These are phyloP conservation scores for Arabidopsis arenosa DNA, from an alignment of 345 rosid genomes.

Conservation along the genomic window DNA sequence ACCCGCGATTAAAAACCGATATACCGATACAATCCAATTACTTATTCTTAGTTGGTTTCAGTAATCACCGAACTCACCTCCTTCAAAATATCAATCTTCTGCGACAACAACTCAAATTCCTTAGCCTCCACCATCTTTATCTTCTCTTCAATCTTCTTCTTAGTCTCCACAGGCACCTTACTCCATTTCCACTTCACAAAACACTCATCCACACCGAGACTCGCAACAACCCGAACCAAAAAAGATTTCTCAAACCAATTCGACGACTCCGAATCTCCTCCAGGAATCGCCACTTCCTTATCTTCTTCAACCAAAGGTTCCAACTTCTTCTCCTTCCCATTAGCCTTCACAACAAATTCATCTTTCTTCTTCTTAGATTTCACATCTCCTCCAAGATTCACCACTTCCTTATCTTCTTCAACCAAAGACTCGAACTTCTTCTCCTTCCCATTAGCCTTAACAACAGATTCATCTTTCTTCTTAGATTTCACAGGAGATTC, in stretches of 20 bases:
- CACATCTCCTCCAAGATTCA: not conserved
- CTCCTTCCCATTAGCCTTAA: not conserved
- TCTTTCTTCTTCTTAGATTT: no score
- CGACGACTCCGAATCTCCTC: not conserved
- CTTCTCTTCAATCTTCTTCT: conserved; percentile 11
- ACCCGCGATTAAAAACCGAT: not conserved
- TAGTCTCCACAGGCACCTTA: not conserved
- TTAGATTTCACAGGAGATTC: no score
- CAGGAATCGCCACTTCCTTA: not conserved
- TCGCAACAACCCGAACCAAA: not conserved
- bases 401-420: not conserved
- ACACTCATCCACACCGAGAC: conserved; percentile 16
- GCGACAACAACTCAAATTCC: not conserved
- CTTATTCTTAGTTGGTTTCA: conserved; percentile 16
- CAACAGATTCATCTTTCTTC: not conserved
- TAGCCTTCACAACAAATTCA: not conserved
- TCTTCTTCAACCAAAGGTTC: not conserved
- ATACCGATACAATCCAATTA: not conserved
- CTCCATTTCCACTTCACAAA: conserved; percentile 23
- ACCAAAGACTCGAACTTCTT: not conserved
- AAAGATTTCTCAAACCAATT: conserved; percentile 20
- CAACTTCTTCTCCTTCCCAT: not conserved
- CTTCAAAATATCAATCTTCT: not conserved
- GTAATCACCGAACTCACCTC: not conserved
- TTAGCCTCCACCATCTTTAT: conserved; percentile 4